Evolutionary conservation across 169 alveolate genomes (phyloP).

Genomic region (Babesia gibsoni): DNA sequence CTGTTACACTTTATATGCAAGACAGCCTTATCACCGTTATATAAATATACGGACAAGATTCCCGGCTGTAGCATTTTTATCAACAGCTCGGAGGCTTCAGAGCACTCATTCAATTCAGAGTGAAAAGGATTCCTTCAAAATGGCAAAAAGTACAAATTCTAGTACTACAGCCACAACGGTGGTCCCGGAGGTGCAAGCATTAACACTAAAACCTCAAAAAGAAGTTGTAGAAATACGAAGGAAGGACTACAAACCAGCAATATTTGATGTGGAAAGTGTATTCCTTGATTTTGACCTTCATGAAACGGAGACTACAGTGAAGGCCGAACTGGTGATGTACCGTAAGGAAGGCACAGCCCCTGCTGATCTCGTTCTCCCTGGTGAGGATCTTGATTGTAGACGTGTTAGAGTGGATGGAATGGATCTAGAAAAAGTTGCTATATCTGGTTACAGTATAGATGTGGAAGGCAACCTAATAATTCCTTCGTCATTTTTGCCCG

Average conservation of each 20-base stretch:
- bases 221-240: constrained; percentile 75
- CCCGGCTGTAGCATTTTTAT: not conserved
- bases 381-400: constrained; percentile 81
- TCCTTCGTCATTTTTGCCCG: constrained; percentile 64
- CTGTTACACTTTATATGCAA: not conserved
- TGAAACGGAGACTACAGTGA: constrained; percentile 72
- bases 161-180: constrained; percentile 31
- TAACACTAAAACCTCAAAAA: constrained; percentile 62
- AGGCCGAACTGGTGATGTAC: constrained; percentile 66
- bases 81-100: not conserved
- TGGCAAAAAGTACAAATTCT: constrained; percentile 25
- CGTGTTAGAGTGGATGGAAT: constrained; percentile 74
- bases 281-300: constrained; percentile 73
- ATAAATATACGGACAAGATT: not conserved
- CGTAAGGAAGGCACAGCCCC: constrained; percentile 65
- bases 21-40: not conserved
- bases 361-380: constrained; percentile 81
- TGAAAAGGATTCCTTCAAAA: not conserved
- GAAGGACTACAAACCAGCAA: constrained; percentile 83
- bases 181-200: constrained; percentile 4
- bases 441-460: constrained; percentile 68
- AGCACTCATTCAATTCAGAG: not conserved
- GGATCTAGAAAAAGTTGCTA: constrained; percentile 64
- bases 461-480: constrained; percentile 71
- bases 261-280: constrained; percentile 74